Evolutionary conservation across 108 stramenopile genomes (phyloP).

Genomic region (Cyclotella choctawhatcheeana): DNA sequence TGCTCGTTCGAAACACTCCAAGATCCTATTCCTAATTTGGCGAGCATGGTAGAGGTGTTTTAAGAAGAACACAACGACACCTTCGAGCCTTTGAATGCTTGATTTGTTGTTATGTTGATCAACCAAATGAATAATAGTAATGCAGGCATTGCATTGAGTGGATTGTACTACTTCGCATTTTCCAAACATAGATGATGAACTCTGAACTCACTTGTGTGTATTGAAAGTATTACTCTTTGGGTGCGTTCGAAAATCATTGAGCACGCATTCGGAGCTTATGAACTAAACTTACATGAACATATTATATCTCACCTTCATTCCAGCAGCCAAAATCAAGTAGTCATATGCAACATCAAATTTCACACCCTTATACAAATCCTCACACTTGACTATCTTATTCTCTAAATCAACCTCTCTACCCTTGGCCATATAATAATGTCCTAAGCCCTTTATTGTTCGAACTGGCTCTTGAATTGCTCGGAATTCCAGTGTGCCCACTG

Average conservation of each 20-base stretch:
- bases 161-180: no score
- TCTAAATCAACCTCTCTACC: conserved; percentile 69
- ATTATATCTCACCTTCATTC: conserved; percentile 51
- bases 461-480: conserved; percentile 95
- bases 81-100: conserved; percentile 59
- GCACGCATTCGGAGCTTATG: background rate
- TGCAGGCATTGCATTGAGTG: no score
- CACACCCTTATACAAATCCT: conserved; percentile 67
- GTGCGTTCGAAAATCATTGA: no score
- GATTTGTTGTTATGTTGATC: background rate
- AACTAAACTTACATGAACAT: background rate
- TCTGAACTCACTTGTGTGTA: conserved; percentile 59
- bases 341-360: conserved; percentile 89
- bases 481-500: conserved; percentile 97
- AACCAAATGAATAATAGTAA: background rate
- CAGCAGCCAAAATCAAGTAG: conserved; percentile 85
- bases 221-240: conserved; percentile 93
- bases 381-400: conserved; percentile 61
- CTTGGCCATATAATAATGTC: conserved; percentile 86
- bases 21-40: conserved; percentile 88
- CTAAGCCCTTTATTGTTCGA: conserved; percentile 68
- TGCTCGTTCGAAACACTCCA: conserved; percentile 97
- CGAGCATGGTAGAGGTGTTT: conserved; percentile 96
- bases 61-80: conserved; percentile 90
- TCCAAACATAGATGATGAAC: no score